Conservation (phyloP, 2,329 filamentous ascomycete species). For the Colletotrichum viniferum region DNA sequence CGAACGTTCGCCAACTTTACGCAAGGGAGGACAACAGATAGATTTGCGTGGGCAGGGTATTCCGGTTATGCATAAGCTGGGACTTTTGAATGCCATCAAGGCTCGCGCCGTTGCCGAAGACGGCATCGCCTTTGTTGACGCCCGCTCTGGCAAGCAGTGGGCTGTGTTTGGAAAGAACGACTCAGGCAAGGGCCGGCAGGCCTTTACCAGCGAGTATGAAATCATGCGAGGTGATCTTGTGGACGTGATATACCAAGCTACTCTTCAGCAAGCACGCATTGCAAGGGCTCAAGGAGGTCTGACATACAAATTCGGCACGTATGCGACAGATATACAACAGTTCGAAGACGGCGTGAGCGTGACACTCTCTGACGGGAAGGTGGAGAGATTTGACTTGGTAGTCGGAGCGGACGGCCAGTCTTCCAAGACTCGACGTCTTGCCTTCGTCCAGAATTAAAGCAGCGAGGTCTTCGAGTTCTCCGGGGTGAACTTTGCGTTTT, state of each 20-base stretch:
- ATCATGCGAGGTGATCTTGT: constrained; percentile 60
- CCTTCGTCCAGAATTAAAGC: constrained; percentile 30
- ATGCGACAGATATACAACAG: constrained; percentile 28
- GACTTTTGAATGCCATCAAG: constrained; percentile 39
- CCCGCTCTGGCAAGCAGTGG: constrained; percentile 32
- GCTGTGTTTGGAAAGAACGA: constrained; percentile 44
- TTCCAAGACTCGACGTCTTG: constrained; percentile 47
- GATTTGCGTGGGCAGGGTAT: constrained; percentile 48
- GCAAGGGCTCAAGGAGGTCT: constrained; percentile 1
- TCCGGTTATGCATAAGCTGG: constrained; percentile 39
- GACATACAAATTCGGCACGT: constrained; percentile 33
- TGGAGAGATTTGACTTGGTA: constrained; percentile 51
- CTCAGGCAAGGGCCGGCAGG: constrained; percentile 34
- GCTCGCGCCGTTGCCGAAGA: constrained; percentile 46
- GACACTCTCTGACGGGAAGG: constrained; percentile 45
- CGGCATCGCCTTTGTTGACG: constrained; percentile 53
- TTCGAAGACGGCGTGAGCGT: constrained; percentile 23
- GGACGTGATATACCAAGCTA: constrained; percentile 42
- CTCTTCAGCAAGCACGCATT: constrained; percentile 19
- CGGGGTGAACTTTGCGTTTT: constrained; percentile 30
- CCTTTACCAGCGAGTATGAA: constrained; percentile 55
- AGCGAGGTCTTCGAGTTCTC: constrained; percentile 21
- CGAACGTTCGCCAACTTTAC: constrained; percentile 41
- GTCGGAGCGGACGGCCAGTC: constrained; percentile 60
- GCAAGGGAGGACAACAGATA: constrained; percentile 46